A percentile compares a stretch with the other conserved stretches of the same genome.
Conservation (phyloP, 2,329 filamentous ascomycete species). For the Sporothrix brasiliensis region DNA sequence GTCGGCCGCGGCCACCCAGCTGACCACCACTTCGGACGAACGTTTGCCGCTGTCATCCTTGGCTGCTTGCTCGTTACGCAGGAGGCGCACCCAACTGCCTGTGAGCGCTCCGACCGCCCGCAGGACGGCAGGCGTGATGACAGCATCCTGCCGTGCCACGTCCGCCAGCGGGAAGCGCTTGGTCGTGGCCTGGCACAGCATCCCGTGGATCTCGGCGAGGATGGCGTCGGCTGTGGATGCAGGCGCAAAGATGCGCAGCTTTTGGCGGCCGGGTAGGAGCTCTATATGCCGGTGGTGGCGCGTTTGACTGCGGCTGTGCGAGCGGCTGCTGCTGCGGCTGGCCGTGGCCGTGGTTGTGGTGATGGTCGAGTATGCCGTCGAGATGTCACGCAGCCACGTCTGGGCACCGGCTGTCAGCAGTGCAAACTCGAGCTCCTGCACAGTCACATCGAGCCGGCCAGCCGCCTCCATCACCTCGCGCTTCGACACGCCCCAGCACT, state of each 20-base stretch:
- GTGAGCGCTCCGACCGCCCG: slow-evolving; percentile 47
- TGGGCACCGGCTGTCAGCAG: slow-evolving; percentile 49
- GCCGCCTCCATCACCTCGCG: slow-evolving; percentile 50
- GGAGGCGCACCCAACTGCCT: slow-evolving; percentile 45
- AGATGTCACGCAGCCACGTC: slow-evolving; percentile 44
- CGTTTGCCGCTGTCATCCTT: slow-evolving; percentile 30
- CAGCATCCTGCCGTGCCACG: neutral
- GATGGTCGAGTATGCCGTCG: slow-evolving; percentile 35
- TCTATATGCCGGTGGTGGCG: slow-evolving; percentile 42
- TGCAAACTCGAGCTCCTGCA: slow-evolving; percentile 48
- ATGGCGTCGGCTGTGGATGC: slow-evolving; percentile 45
- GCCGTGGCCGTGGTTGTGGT: slow-evolving; percentile 22
- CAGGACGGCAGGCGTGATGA: slow-evolving; percentile 36
- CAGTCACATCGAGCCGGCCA: slow-evolving; percentile 48
- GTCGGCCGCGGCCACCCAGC: slow-evolving; percentile 28
- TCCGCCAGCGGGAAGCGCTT: slow-evolving; percentile 21
- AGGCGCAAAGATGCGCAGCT: slow-evolving; percentile 45
- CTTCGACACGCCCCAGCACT: slow-evolving; percentile 56
- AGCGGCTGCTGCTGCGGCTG: slow-evolving; percentile 42
- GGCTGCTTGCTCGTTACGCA: slow-evolving; percentile 35
- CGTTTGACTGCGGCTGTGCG: slow-evolving; percentile 34
- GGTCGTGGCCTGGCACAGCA: slow-evolving; percentile 39
- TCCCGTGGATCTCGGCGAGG: slow-evolving; percentile 42
- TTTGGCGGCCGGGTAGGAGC: slow-evolving; percentile 39
- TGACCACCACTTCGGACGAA: slow-evolving; percentile 28